These are phyloP conservation scores for Arachis stenosperma DNA, from an alignment of 306 rosid genomes.

Conservation along the genomic window DNA sequence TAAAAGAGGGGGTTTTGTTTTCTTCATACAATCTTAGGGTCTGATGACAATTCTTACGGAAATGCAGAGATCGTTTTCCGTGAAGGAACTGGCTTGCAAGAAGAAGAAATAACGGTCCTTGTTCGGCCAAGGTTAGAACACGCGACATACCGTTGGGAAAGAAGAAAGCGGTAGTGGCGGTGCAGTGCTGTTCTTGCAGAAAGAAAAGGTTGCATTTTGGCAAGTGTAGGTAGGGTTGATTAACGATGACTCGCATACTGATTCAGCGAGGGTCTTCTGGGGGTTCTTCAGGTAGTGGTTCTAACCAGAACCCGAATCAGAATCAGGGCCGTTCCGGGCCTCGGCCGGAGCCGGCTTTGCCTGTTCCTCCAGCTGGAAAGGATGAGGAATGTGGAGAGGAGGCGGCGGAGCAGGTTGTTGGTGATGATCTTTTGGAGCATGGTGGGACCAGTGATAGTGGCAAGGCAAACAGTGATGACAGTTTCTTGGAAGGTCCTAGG, in stretches of 20 bases:
- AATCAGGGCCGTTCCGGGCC: slow-evolving; percentile 48
- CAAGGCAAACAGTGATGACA: slow-evolving; percentile 58
- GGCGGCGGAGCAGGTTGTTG: slow-evolving; percentile 41
- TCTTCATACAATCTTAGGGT: slow-evolving; percentile 71
- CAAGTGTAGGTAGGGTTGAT: neutral
- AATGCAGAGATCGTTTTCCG: slow-evolving; percentile 96
- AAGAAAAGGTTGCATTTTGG: neutral
- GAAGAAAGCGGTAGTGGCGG: slow-evolving; percentile 1
- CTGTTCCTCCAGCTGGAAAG: slow-evolving; percentile 48
- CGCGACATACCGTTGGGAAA: slow-evolving; percentile 67
- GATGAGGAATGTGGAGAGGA: slow-evolving; percentile 71
- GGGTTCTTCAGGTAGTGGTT: slow-evolving; percentile 53
- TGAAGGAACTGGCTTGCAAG: slow-evolving; percentile 29
- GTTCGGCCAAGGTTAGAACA: slow-evolving; percentile 83
- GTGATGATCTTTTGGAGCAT: slow-evolving; percentile 58
- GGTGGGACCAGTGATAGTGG: slow-evolving; percentile 42
- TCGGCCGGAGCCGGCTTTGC: slow-evolving; percentile 56
- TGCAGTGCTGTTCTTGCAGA: neutral
- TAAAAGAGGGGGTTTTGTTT: slow-evolving; percentile 50
- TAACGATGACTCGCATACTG: slow-evolving; percentile 77
- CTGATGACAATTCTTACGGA: slow-evolving; percentile 99
- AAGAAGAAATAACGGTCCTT: slow-evolving; percentile 80
- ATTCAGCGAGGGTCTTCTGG: slow-evolving; percentile 74
- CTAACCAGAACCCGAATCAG: slow-evolving; percentile 41
- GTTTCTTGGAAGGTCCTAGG: slow-evolving; percentile 44